phyloP scores from a whole-genome alignment of 371 early-diverging fungal genomes.

The Syncephalastrum monosporum region DNA sequence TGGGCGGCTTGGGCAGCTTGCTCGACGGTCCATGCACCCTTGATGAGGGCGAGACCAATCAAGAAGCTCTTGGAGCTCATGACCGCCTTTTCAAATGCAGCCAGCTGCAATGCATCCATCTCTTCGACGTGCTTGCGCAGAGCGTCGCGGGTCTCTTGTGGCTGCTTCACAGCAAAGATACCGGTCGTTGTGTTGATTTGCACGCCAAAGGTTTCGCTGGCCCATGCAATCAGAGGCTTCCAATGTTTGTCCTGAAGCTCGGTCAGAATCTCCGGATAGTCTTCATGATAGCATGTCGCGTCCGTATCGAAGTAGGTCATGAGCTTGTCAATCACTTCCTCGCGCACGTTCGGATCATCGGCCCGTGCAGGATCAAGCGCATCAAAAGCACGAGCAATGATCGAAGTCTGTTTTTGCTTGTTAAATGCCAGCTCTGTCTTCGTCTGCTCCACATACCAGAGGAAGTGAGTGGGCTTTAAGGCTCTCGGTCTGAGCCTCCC shows the following conservation, averaged over 20 bases:
- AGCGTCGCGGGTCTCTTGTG: conserved; percentile 53
- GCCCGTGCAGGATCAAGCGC: conserved; percentile 51
- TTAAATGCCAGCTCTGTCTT: not conserved
- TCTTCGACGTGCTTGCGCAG: conserved; percentile 54
- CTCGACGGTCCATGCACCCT: conserved; percentile 73
- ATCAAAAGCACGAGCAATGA: conserved; percentile 83
- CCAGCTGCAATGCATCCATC: conserved; percentile 70
- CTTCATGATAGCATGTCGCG: conserved; percentile 83
- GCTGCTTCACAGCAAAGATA: conserved; percentile 71
- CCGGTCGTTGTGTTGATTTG: conserved; percentile 73
- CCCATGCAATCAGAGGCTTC: conserved; percentile 84
- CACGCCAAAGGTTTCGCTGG: conserved; percentile 59
- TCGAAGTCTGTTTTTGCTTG: conserved; percentile 66
- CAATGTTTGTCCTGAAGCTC: conserved; percentile 80
- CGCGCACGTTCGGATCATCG: conserved; percentile 42
- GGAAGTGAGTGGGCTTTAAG: conserved; percentile 86
- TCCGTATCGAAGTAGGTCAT: conserved; percentile 86
- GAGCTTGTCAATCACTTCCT: conserved; percentile 73
- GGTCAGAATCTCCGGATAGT: conserved; percentile 73
- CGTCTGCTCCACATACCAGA: conserved; percentile 53
- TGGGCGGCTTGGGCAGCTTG: conserved; percentile 79
- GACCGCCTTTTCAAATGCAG: conserved; percentile 89
- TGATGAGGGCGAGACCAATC: conserved; percentile 80
- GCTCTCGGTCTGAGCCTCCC: conserved; percentile 83
- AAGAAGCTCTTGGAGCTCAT: conserved; percentile 90